A percentile compares a stretch with the other conserved stretches of the same genome.
These are phyloP conservation scores for Coniochaeta hoffmannii DNA, from an alignment of 2,329 filamentous ascomycete genomes.

Conservation along the genomic window DNA sequence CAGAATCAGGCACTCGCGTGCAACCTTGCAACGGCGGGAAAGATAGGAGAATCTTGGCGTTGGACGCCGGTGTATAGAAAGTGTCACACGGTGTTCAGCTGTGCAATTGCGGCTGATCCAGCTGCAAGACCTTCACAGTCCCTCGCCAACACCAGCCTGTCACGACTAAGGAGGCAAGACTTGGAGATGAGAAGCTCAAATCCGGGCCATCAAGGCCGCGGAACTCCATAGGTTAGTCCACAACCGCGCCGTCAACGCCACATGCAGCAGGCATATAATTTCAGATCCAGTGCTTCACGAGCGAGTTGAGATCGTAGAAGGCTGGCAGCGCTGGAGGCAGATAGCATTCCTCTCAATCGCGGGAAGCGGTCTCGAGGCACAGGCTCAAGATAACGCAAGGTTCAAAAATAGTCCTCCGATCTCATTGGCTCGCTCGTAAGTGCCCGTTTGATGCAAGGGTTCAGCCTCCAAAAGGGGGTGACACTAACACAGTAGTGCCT, in stretches of 20 bases:
- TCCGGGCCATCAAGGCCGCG: not conserved
- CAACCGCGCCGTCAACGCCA: not conserved
- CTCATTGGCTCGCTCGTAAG: not conserved
- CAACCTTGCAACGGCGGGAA: not conserved
- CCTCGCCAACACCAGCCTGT: not conserved
- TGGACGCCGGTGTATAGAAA: not conserved
- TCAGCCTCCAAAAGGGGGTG: not conserved
- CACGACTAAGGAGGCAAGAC: not conserved
- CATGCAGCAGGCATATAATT: not conserved
- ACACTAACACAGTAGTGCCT: not conserved
- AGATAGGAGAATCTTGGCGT: not conserved
- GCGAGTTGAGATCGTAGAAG: not conserved
- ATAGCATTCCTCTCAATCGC: too few species aligned
- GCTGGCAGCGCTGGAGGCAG: not conserved
- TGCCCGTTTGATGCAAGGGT: not conserved
- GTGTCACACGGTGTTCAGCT: too few species aligned
- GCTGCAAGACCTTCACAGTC: too few species aligned
- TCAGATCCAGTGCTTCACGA: not conserved
- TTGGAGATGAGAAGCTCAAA: not conserved
- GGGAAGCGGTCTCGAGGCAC: not conserved
- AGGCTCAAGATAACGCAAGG: not conserved
- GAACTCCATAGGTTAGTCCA: not conserved
- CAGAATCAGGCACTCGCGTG: not conserved
- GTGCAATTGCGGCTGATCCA: slow-evolving; percentile 1
- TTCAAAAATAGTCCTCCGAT: not conserved